Conservation (phyloP, 2,329 filamentous ascomycete genomes). For the Chaetomium sp. region DNA sequence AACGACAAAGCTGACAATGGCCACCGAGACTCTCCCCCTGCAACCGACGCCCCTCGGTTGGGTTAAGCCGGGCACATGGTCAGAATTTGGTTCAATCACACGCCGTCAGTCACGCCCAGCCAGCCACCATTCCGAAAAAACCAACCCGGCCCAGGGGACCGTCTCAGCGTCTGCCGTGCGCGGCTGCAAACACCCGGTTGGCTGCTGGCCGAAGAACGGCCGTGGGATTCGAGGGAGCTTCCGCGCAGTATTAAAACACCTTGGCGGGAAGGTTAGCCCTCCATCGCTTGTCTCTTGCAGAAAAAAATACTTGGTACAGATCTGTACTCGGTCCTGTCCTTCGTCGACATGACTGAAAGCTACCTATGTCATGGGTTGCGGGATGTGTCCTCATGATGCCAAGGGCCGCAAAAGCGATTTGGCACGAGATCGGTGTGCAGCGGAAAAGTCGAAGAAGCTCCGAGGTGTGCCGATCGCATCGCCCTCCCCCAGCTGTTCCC, state of each 20-base stretch:
- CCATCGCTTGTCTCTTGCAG: not conserved
- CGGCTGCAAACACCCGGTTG: conserved; percentile 21
- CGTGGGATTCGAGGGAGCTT: conserved; percentile 16
- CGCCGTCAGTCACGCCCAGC: conserved; percentile 16
- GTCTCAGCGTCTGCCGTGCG: conserved; percentile 1
- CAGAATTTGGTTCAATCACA: conserved; percentile 19
- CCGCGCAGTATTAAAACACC: conserved; percentile 2
- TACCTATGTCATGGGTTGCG: not conserved
- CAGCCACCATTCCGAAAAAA: conserved; percentile 18
- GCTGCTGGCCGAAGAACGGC: conserved; percentile 26
- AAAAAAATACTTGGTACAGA: not conserved
- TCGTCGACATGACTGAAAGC: not conserved
- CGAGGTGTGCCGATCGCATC: not conserved
- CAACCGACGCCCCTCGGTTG: conserved; percentile 15
- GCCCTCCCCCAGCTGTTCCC: not conserved
- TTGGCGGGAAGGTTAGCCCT: not conserved
- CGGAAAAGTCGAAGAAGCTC: not conserved
- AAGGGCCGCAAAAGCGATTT: not conserved
- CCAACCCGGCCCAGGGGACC: not conserved
- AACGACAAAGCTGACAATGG: not conserved
- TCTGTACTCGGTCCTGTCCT: not conserved
- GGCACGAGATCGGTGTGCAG: conserved; percentile 2
- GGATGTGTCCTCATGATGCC: conserved; percentile 1
- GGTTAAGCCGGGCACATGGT: conserved; percentile 6
- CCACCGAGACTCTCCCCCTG: not conserved